A percentile compares a stretch with the other conserved stretches of the same genome.
phyloP scores from a whole-genome alignment of 257 asterid species.

The Lycium barbarum region DNA sequence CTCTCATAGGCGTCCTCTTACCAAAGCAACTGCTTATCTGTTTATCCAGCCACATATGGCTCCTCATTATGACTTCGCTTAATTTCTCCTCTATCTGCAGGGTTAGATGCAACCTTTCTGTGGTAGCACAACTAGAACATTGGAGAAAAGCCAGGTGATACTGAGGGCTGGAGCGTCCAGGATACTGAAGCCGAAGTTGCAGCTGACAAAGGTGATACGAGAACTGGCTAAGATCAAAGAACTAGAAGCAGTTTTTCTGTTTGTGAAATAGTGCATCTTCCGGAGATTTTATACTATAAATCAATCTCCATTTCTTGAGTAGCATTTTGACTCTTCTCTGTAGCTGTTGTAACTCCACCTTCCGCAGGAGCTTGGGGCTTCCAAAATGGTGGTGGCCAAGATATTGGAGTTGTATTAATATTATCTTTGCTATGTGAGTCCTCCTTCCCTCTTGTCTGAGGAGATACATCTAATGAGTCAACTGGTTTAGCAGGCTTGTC shows the following conservation, averaged over 20 bases:
- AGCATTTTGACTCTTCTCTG: conserved; percentile 44
- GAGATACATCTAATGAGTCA: conserved; percentile 47
- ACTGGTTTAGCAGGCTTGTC: conserved; percentile 55
- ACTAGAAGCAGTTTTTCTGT: conserved; percentile 42
- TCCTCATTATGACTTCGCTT: conserved; percentile 44
- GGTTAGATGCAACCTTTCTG: conserved; percentile 31
- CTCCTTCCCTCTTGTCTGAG: conserved; percentile 51
- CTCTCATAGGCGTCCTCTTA: neutral
- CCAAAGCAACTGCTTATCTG: neutral
- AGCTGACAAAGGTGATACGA: conserved; percentile 53
- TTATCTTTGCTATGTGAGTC: conserved; percentile 50
- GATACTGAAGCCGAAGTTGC: conserved; percentile 54
- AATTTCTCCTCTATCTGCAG: conserved; percentile 46
- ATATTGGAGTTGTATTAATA: conserved; percentile 48
- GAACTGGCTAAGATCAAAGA: conserved; percentile 41
- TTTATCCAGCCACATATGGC: neutral
- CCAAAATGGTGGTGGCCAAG: conserved; percentile 58
- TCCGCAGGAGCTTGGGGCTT: conserved; percentile 51
- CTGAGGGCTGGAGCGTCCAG: conserved; percentile 60
- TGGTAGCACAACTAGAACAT: conserved; percentile 43
- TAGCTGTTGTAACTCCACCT: conserved; percentile 32
- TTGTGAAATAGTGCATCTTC: conserved; percentile 51
- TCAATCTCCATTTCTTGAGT: conserved; percentile 75
- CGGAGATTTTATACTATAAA: conserved; percentile 36
- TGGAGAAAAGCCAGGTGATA: conserved; percentile 30